Percentiles rank a stretch among this genome's conserved stretches.
These are phyloP conservation scores for Neurospora sp. DNA, from an alignment of 2,329 filamentous ascomycete species.

Conservation along the genomic window DNA sequence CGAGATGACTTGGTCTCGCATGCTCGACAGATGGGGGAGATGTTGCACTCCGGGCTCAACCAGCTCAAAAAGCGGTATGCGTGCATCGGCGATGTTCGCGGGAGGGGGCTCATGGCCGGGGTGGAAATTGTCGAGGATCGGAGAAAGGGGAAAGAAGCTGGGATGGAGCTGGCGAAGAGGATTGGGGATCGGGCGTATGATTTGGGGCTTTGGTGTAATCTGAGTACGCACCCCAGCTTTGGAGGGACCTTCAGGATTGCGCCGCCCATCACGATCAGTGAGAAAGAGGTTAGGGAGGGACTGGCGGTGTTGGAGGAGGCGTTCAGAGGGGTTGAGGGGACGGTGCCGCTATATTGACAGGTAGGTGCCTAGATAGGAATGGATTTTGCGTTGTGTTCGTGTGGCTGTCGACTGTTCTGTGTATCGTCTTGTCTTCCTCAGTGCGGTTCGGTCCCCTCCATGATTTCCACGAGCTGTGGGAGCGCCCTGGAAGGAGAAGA, in stretches of 20 bases:
- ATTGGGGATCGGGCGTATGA: slow-evolving; percentile 16
- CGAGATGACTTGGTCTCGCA: slow-evolving; percentile 41
- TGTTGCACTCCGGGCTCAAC: slow-evolving; percentile 38
- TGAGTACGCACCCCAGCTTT: slow-evolving; percentile 44
- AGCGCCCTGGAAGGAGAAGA: no score
- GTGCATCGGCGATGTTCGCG: slow-evolving; percentile 53
- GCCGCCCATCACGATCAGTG: slow-evolving; percentile 48
- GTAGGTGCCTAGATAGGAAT: neutral
- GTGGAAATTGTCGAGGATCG: slow-evolving; percentile 45
- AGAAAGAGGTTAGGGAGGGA: slow-evolving; percentile 39
- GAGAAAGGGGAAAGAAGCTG: neutral
- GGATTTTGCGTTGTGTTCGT: neutral
- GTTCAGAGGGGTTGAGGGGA: slow-evolving; percentile 24
- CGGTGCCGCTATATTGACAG: neutral
- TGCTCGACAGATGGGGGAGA: slow-evolving; percentile 32
- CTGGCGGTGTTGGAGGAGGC: slow-evolving; percentile 47
- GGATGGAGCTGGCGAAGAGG: neutral
- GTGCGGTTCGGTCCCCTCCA: no score
- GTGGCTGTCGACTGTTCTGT: neutral
- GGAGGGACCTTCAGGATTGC: slow-evolving; percentile 50
- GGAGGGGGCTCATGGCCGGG: slow-evolving; percentile 47
- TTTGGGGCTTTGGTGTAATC: slow-evolving; percentile 46
- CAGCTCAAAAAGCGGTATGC: slow-evolving; percentile 39
- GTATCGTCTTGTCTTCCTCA: no score
- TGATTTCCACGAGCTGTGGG: no score